Evolutionary conservation across 805 yeast species (phyloP).

Genomic region (Wilhelminamyces savonicus): DNA sequence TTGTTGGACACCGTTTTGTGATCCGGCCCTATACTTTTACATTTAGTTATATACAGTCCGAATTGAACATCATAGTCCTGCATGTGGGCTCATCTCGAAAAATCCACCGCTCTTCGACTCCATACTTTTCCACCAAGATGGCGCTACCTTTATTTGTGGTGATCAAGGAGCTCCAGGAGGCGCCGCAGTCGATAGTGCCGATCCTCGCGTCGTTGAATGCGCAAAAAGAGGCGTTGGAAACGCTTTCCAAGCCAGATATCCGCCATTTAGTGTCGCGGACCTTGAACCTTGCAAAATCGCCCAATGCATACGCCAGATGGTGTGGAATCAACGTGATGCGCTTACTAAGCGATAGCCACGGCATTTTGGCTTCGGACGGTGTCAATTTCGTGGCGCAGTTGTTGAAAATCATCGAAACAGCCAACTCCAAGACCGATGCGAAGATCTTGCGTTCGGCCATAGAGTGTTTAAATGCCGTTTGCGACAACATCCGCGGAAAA

Average conservation of each 20-base stretch:
- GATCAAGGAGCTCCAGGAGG: too few species aligned
- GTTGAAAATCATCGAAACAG: constrained; percentile 34
- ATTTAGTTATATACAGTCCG: too few species aligned
- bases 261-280: constrained; percentile 42
- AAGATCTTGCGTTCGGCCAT: constrained; percentile 30
- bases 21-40: not conserved
- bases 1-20: not conserved
- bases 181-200: constrained; percentile 19
- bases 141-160: too few species aligned
- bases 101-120: too few species aligned
- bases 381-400: constrained; percentile 31
- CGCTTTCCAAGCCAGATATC: constrained; percentile 44
- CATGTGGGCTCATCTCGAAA: too few species aligned
- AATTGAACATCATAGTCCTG: too few species aligned
- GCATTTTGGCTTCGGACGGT: constrained; percentile 37
- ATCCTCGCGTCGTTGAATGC: constrained; percentile 23
- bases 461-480: constrained; percentile 35
- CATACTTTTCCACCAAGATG: too few species aligned
- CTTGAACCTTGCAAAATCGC: constrained; percentile 39
- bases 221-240: constrained; percentile 23
- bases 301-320: constrained; percentile 43
- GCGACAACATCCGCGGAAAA: constrained; percentile 61
- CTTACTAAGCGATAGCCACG: constrained; percentile 30
- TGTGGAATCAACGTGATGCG: constrained; percentile 49
- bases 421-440: constrained; percentile 27